Base-by-base conservation (phyloP, 73 alveolate genomes). In the Paramecium caudatum region DNA sequence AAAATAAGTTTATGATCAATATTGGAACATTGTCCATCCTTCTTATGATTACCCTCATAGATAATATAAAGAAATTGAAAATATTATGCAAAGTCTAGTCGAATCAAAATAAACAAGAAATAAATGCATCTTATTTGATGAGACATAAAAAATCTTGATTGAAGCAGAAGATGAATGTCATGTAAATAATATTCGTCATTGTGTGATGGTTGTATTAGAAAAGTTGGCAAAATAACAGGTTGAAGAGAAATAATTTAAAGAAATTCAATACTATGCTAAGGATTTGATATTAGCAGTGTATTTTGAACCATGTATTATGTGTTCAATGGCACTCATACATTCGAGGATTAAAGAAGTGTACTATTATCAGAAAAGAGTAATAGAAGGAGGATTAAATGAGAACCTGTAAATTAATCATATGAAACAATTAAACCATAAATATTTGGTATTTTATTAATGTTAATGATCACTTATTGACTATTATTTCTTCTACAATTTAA, bases 301-400 rank as follows among this genome's bases (percentile, higher is more conserved):
- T 1, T 41, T 9, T 27, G 88, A 74, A 21, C 88, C 88, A 39
- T 74, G 88, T 43, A 74, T 74, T 19, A 74, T 74, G 88, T 74
- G 88, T 74, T 19, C 88, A n/a, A 74, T 74, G 88, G 88, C 88
- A 1, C 43, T 74, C 16, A 45, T 74, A 21, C 88, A 74, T 74
- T 74, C 88, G 19, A 74, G 88, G 43, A 74, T 74, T 1, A 4
- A 8, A 19, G 10, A 41, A 17, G 69, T 41, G 1, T 74, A 74
- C 43, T 37, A 41, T 23, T 41, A 74, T 8, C 19, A 74, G 32
- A 37, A 43, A n/a, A 37, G 68, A 19, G 68, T 27, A 16, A 21
- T 3, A 17, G 45, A 19, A 0, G 88, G 70, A 2, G 70, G 88
- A 37, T n/a, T 74, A 5, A 74, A 74, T 41, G 46, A 45, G 25